Conservation (phyloP, 2,329 filamentous ascomycete species). For the Calycina herbarum region DNA sequence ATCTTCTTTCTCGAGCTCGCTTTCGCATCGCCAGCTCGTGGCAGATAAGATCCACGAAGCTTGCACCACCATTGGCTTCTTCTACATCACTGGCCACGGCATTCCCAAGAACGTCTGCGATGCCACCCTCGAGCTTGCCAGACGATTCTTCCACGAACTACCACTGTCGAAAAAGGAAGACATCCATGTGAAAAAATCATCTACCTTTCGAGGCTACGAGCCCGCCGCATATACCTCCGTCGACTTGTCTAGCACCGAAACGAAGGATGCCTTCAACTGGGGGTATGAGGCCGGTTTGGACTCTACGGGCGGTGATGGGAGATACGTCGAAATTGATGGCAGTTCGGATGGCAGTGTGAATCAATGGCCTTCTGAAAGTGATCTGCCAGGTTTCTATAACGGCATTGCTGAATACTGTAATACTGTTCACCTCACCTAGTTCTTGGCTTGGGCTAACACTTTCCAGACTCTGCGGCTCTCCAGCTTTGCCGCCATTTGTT, state of each 20-base stretch:
- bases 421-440: too few species aligned
- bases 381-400: slow-evolving; percentile 34
- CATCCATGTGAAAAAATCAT: slow-evolving; percentile 41
- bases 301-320: slow-evolving; percentile 35
- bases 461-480: slow-evolving; percentile 25
- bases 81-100: slow-evolving; percentile 47
- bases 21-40: slow-evolving; percentile 29
- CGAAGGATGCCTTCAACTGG: slow-evolving; percentile 45
- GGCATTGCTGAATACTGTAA: slow-evolving; percentile 35
- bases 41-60: slow-evolving; percentile 33
- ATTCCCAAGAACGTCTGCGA: slow-evolving; percentile 44
- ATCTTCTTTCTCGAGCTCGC: slow-evolving; percentile 32
- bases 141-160: slow-evolving; percentile 49
- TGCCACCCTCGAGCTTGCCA: slow-evolving; percentile 43
- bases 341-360: slow-evolving; percentile 29
- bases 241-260: slow-evolving; percentile 45
- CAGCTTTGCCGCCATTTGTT: slow-evolving; percentile 42
- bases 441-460: background rate
- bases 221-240: slow-evolving; percentile 47
- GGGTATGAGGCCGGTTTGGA: slow-evolving; percentile 37
- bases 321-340: slow-evolving; percentile 37
- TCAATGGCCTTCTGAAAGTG: slow-evolving; percentile 33
- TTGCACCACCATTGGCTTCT: slow-evolving; percentile 35
- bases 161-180: slow-evolving; percentile 46
- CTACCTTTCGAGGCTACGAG: slow-evolving; percentile 50